These are phyloP conservation scores for Pythium rishiriense DNA, from an alignment of 352 stramenopile species.

Conservation along the genomic window DNA sequence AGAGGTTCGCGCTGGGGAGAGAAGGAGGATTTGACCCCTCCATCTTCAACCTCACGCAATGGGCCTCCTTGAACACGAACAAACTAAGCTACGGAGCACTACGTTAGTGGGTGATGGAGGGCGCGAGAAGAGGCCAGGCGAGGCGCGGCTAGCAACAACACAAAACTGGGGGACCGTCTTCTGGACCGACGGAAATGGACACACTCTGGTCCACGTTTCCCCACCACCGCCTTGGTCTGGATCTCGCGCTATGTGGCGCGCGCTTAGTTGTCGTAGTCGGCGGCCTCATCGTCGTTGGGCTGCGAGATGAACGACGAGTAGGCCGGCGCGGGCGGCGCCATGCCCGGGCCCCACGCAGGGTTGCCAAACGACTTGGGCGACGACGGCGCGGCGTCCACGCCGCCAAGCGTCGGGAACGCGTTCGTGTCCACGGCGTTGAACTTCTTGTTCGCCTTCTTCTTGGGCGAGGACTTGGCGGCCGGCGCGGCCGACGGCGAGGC, in stretches of 20 bases:
- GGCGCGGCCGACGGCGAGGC: conserved; percentile 18
- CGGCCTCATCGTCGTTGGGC: conserved; percentile 8
- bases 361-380: conserved; percentile 19
- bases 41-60: not conserved
- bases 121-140: not conserved
- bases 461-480: conserved; percentile 42
- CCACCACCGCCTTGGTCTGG: not conserved
- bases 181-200: conserved; percentile 11
- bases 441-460: conserved; percentile 79
- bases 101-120: not conserved
- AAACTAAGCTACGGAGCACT: conserved; percentile 12
- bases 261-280: conserved; percentile 26
- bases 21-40: not conserved
- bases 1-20: not conserved
- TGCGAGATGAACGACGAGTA: conserved; percentile 33
- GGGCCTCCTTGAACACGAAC: conserved; percentile 5
- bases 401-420: conserved; percentile 80
- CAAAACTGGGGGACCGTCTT: conserved; percentile 21
- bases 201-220: not conserved
- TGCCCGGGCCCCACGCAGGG: conserved; percentile 56
- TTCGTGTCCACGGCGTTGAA: conserved; percentile 79
- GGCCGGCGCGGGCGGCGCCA: conserved; percentile 37
- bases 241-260: conserved; percentile 7
- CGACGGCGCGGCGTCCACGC: conserved; percentile 37
- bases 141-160: conserved; percentile 14